Conservation (phyloP, 805 yeast species). For the Yarrowia sp. region DNA sequence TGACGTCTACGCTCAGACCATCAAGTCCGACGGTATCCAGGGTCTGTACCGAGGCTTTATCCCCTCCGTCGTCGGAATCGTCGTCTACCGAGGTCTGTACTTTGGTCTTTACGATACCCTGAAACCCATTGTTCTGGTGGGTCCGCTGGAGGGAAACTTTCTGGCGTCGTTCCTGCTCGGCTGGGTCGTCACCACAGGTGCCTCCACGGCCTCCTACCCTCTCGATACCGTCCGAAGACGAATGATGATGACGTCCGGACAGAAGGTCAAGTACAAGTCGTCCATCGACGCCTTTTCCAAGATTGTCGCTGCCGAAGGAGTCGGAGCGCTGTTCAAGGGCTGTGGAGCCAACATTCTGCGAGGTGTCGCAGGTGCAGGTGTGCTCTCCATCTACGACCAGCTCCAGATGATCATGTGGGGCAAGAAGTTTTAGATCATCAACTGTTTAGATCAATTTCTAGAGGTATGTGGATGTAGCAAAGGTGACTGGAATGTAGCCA, state of each 20-base stretch:
- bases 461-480: no score
- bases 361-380: constrained; percentile 99
- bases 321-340: constrained; percentile 93
- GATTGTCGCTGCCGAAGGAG: constrained; percentile 96
- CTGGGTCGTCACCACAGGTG: constrained; percentile 98
- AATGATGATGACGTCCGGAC: constrained; percentile 99
- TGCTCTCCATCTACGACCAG: constrained; percentile 96
- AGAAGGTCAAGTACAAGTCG: constrained; percentile 95
- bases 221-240: constrained; percentile 99
- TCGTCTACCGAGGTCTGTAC: constrained; percentile 99
- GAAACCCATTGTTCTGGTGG: constrained; percentile 92
- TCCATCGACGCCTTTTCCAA: constrained; percentile 90
- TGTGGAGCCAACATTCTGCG: constrained; percentile 99
- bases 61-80: constrained; percentile 96
- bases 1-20: constrained; percentile 95
- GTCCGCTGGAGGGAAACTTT: constrained; percentile 93
- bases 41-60: constrained; percentile 99
- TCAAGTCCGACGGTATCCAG: constrained; percentile 94
- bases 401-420: constrained; percentile 94
- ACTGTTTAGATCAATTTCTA: no score
- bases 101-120: constrained; percentile 97
- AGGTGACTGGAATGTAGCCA: no score
- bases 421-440: constrained; percentile 70
- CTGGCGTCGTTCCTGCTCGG: constrained; percentile 94
- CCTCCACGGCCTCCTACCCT: constrained; percentile 98